Evolutionary conservation across 192 early-diverging fungal genomes (phyloP), one percentile per base, ranked within the genome.

Genomic region (Spizellomyces sp.): DNA sequence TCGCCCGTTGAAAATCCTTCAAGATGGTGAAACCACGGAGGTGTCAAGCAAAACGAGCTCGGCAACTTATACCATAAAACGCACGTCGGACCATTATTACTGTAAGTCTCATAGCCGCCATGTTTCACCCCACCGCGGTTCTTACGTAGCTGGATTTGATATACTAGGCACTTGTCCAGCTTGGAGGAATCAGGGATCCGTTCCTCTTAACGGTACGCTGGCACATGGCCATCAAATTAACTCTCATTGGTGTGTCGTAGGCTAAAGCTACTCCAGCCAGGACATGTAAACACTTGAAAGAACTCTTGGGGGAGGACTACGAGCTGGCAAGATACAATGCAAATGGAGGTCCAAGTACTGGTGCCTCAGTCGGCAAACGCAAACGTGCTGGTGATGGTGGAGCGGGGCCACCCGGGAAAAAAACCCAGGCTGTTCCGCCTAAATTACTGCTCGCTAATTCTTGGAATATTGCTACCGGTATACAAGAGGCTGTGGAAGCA

Each of bases 211-310:
- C 63, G 79, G 80, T 81, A 65, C 22, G 56, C 64, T 17, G 8
- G 7, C 0, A 9, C 15, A 6, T 8, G 7, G 7, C 4, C 17
- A 46, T 57, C 9, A 50, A 46, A n/a, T 14, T 8, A 14, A 2
- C 27, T 4, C 22, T 63, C 48, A 22, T 36, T 3, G 27, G 27
- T 0, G 3, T 36, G 3, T 36, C 27, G 27, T 36, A 36, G 3
- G 27, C 27, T 36, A 36, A 36, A 36, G 3, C 62, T 36, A 68
- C 19, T 27, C 21, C n/a, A 82, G 81, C 77, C 8, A 58, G 82
- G 10, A 73, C 72, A 4, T 84, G 82, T 64, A 81, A 79, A 61
- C 82, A 84, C 54, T 70, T 84, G 50, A 79, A 81, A 64, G 50
- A 67, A 44, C 10, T 76, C 10, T 69, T 84, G 4, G 82, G 82